A percentile compares a stretch with the other conserved stretches of the same genome.
These are phyloP conservation scores for Aurantiochytrium sp. DNA, from an alignment of 108 stramenopile species.

Conservation along the genomic window DNA sequence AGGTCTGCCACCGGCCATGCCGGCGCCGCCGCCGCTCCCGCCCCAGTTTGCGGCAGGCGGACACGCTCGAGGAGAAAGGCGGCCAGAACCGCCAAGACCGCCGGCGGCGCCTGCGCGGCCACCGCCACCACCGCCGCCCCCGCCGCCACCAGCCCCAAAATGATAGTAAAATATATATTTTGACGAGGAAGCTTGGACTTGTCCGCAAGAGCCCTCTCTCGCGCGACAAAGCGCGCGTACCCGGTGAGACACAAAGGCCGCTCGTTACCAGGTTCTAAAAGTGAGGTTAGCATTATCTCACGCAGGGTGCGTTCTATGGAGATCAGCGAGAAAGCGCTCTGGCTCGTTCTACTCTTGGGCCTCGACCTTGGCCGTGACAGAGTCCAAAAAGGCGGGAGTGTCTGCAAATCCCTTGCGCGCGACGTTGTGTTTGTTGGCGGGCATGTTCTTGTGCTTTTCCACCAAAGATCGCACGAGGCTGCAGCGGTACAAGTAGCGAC, in stretches of 20 bases:
- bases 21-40: background rate
- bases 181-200: too few species aligned
- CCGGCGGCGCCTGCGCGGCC: background rate
- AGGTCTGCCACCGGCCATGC: background rate
- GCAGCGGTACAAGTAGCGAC: background rate
- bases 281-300: too few species aligned
- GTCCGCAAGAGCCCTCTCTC: too few species aligned
- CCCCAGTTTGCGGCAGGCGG: background rate
- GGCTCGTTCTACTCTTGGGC: too few species aligned
- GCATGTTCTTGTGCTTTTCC: slow-evolving; percentile 30
- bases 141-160: background rate
- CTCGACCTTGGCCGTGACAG: background rate
- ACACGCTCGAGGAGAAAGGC: background rate
- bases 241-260: too few species aligned
- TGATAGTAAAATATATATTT: background rate
- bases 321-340: too few species aligned
- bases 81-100: background rate
- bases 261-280: too few species aligned
- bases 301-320: too few species aligned
- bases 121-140: background rate
- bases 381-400: background rate
- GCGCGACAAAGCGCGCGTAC: too few species aligned
- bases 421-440: slow-evolving; percentile 7
- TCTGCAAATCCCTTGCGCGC: slow-evolving; percentile 17
- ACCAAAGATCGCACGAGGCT: background rate